Conservation (phyloP, 129 eudicot genomes). For the Lonicera japonica region DNA sequence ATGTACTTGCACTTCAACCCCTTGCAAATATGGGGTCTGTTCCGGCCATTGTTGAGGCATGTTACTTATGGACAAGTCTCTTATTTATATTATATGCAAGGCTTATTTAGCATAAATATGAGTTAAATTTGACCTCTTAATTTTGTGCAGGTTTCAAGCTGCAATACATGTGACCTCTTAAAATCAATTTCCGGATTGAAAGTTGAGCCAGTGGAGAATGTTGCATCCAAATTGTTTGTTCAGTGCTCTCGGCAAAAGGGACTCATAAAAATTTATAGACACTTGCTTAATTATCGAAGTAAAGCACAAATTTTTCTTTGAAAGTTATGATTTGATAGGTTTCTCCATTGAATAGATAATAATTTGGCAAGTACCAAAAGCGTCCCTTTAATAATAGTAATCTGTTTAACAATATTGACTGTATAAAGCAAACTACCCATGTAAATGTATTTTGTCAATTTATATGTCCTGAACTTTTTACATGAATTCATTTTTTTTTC, state of each 20-base stretch:
- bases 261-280: slow-evolving; percentile 87
- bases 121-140: slow-evolving; percentile 7
- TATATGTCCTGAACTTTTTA: background rate
- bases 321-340: background rate
- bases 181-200: slow-evolving; percentile 84
- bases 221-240: slow-evolving; percentile 93
- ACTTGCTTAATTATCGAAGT: slow-evolving; percentile 95
- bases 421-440: background rate
- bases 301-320: slow-evolving; percentile 20
- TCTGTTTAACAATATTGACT: slow-evolving; percentile 3
- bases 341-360: background rate
- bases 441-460: background rate
- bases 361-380: background rate
- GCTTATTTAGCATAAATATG: background rate
- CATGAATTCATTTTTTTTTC: background rate
- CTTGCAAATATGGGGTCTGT: slow-evolving; percentile 67
- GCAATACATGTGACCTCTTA: slow-evolving; percentile 82
- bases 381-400: slow-evolving; percentile 3
- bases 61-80: background rate
- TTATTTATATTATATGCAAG: background rate
- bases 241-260: slow-evolving; percentile 98
- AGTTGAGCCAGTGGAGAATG: slow-evolving; percentile 91
- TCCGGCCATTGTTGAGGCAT: slow-evolving; percentile 91
- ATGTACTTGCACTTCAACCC: slow-evolving; percentile 98
- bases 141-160: slow-evolving; percentile 68